phyloP scores from a whole-genome alignment of 2,329 filamentous ascomycete species.

The Nothopassalora personata region DNA sequence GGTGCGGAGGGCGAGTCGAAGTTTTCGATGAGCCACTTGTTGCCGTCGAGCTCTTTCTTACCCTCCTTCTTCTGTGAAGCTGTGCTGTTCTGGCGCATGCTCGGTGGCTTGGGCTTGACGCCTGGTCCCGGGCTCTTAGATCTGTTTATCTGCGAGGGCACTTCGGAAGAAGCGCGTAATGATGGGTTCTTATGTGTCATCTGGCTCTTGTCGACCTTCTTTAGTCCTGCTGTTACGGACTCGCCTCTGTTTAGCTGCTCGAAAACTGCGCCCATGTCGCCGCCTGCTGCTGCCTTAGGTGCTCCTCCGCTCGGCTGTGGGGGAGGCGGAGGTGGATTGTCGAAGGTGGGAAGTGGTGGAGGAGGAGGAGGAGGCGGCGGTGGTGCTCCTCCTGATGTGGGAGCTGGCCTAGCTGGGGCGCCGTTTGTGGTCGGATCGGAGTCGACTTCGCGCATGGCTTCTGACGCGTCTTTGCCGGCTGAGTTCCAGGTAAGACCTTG shows the following conservation, averaged over 20 bases:
- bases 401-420: slow-evolving; percentile 48
- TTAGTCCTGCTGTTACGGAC: slow-evolving; percentile 78
- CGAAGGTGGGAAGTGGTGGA: slow-evolving; percentile 47
- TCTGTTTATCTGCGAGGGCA: slow-evolving; percentile 54
- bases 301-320: slow-evolving; percentile 51
- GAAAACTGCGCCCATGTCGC: slow-evolving; percentile 82
- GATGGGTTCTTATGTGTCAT: slow-evolving; percentile 99
- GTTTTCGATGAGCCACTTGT: slow-evolving; percentile 96
- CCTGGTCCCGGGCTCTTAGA: slow-evolving; percentile 82
- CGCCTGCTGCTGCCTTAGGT: slow-evolving; percentile 38
- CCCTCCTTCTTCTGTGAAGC: slow-evolving; percentile 23
- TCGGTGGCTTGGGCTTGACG: slow-evolving; percentile 53
- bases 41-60: slow-evolving; percentile 53
- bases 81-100: slow-evolving; percentile 42
- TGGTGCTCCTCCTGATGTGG: slow-evolving; percentile 52
- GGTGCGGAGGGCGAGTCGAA: slow-evolving; percentile 70
- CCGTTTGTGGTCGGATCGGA: slow-evolving; percentile 30
- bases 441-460: slow-evolving; percentile 59
- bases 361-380: slow-evolving; percentile 55
- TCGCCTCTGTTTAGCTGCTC: slow-evolving; percentile 84
- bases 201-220: slow-evolving; percentile 89
- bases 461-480: slow-evolving; percentile 65
- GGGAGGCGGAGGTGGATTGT: slow-evolving; percentile 56
- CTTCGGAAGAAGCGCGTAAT: slow-evolving; percentile 66
- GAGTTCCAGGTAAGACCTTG: slow-evolving; percentile 83